phyloP scores from a whole-genome alignment of 805 yeast genomes.

The Candida gorgasii region DNA sequence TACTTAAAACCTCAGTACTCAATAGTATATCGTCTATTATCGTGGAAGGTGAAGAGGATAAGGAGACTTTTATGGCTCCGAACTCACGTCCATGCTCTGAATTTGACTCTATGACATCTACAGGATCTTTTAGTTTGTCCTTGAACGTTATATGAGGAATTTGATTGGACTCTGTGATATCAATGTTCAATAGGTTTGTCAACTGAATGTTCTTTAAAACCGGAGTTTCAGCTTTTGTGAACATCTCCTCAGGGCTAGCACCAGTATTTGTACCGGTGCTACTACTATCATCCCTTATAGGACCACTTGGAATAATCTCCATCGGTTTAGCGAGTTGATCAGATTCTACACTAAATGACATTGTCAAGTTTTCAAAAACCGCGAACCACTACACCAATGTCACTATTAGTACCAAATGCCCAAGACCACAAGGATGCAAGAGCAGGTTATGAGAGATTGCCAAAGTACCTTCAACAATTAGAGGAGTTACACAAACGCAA shows the following conservation, averaged over 20 bases:
- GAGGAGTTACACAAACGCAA: slow-evolving; percentile 5
- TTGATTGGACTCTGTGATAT: not conserved
- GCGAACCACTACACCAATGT: slow-evolving; percentile 15
- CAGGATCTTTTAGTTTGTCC: slow-evolving; percentile 50
- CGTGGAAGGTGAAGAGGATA: not conserved
- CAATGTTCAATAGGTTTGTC: slow-evolving; percentile 1
- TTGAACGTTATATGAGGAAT: not conserved
- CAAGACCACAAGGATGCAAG: slow-evolving; percentile 37
- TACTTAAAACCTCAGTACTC: not conserved
- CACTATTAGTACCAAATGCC: slow-evolving; percentile 32
- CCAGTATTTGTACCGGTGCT: not conserved
- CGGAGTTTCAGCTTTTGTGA: no score
- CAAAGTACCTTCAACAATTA: slow-evolving; percentile 14
- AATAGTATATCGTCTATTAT: not conserved
- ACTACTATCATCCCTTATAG: no score
- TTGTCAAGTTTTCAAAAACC: not conserved
- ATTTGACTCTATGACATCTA: slow-evolving; percentile 58
- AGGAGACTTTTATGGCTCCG: slow-evolving; percentile 74
- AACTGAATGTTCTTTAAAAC: not conserved
- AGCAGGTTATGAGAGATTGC: slow-evolving; percentile 21
- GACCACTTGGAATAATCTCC: no score
- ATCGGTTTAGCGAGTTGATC: no score
- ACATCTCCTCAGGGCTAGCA: no score
- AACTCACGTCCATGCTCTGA: slow-evolving; percentile 51
- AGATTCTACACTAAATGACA: not conserved